phyloP scores from a whole-genome alignment of 139 green algal genomes.

The Spirogloea muscicola region DNA sequence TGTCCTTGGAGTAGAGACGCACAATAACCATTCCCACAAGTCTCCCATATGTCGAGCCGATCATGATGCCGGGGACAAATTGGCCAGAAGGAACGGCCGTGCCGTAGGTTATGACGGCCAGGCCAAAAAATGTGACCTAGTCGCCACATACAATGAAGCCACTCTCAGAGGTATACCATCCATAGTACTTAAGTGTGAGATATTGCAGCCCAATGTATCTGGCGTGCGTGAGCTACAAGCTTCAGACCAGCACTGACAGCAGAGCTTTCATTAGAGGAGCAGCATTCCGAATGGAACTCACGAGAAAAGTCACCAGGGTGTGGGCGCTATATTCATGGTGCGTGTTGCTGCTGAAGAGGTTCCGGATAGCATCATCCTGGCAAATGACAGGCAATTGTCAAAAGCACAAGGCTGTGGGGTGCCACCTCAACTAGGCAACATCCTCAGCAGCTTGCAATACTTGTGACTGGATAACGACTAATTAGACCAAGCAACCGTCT shows the following conservation, averaged over 20 bases:
- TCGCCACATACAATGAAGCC: too few species aligned
- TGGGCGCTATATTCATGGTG: slow-evolving; percentile 64
- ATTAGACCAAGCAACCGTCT: too few species aligned
- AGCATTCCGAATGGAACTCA: too few species aligned
- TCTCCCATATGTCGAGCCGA: slow-evolving; percentile 70
- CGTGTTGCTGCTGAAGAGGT: slow-evolving; percentile 69
- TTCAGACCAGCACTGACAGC: too few species aligned
- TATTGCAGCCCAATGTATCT: too few species aligned
- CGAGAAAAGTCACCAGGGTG: slow-evolving; percentile 56
- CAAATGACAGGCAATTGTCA: slow-evolving; percentile 1
- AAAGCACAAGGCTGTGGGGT: not conserved
- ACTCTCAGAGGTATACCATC: too few species aligned
- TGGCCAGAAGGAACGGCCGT: slow-evolving; percentile 65
- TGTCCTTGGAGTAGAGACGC: slow-evolving; percentile 47
- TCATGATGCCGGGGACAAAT: slow-evolving; percentile 79
- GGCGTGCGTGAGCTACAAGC: too few species aligned
- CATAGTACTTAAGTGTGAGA: too few species aligned
- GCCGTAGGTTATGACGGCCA: slow-evolving; percentile 70
- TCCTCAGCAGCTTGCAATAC: too few species aligned
- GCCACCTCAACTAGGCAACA: too few species aligned
- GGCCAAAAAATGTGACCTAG: slow-evolving; percentile 62
- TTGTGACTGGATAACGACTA: too few species aligned
- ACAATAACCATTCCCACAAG: slow-evolving; percentile 74
- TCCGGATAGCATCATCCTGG: slow-evolving; percentile 79
- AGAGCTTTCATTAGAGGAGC: too few species aligned